Base-by-base conservation (phyloP, 768 basidiomycete genomes). In the Panus rudis region DNA sequence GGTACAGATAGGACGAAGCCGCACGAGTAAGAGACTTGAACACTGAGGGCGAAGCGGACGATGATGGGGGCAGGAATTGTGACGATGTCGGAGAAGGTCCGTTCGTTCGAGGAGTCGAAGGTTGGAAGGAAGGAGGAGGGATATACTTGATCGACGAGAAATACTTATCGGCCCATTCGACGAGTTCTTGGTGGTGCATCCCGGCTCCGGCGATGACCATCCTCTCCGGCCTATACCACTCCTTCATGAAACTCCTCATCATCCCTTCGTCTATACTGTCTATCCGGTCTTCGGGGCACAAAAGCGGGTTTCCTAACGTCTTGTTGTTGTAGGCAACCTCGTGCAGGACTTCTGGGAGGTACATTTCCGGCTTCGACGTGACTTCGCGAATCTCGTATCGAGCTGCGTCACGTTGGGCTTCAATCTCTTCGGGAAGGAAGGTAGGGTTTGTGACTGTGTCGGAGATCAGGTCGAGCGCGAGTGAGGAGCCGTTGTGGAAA, bases 191-290 rank as follows among this genome's bases (percentile, higher is more conserved):
- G 57, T 98, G 96, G 8, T 71, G 76, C 77, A 99, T 84, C 8
- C 96, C 96, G 0, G 90, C 85, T 10, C 91, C 93, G 4, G 94
- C 92, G 43, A 98, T 73, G 30, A 98, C 93, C 78, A 99, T 96
- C 42, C 89, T 70, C 57, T 97, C 94, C 0, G 96, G 94, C 39
- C 78, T 70, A 61, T 91, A 97, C 92, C 92, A 96, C 30, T 81
- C 76, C 42, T 67, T 66, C 69, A 86, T 79, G 47, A 71, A 84
- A 4, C 70, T 65, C 38, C 75, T 71, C 45, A 98, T 70, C 19
- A 76, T 64, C 32, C 71, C 61, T 22, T 71, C 69, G 47, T 84
- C 79, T 40, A 97, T 79, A 37, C 63, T 49, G 39, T 78, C 68
- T 56, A 96, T 76, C 31, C 86, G 78, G 17, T 93, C 84, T 48